Base-by-base conservation (phyloP, 2,329 filamentous ascomycete species). In the Fusarium continuum region DNA sequence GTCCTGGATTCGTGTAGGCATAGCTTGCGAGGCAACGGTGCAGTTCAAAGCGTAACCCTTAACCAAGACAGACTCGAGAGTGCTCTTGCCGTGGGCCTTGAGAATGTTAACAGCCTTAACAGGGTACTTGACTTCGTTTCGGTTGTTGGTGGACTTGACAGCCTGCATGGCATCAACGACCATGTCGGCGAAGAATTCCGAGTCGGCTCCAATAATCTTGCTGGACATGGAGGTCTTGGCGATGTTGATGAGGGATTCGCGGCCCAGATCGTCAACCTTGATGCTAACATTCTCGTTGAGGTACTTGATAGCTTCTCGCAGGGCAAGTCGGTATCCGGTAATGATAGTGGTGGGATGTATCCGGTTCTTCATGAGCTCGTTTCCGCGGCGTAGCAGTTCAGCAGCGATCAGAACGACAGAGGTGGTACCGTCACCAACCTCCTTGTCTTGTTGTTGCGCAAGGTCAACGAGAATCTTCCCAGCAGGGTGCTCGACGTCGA, bases 281-380 rank as follows among this genome's bases (percentile, higher is more conserved):
- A 92, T 92, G 83, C 92, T 94, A 77, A 99, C 90, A 77, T 98
- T 97, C 79, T 99, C 95, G 80, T 92, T 94, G 90, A 99, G 96
- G 81, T 97, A 99, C 81, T 96, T 96, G 76, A 99, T 90, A 56
- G 95, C 95, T 83, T 99, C 95, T 73, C 95, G 87, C 69, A 99
- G 85, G 60, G 95, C 95, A 73, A 99, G 86, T 74, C 95, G 88
- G 85, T 99, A 99, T 73, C 95, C 95, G 62, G 93, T 98, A 76
- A 99, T 99, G 80, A 99, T 98, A 61, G 96, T 99, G 22, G 95
- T 99, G 53, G 95, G 96, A 82, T 99, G 95, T 86, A 99, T 99
- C 77, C 93, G 91, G 87, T 98, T 99, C 85, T 95, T 97, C 91
- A 98, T 96, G 68, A 99, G 86, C 82, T 99, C 95, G 83, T 99